A percentile compares a stretch with the other conserved stretches of the same genome.
These are phyloP conservation scores for Cyberlindnera meyerae DNA, from an alignment of 805 yeast species.

Conservation along the genomic window DNA sequence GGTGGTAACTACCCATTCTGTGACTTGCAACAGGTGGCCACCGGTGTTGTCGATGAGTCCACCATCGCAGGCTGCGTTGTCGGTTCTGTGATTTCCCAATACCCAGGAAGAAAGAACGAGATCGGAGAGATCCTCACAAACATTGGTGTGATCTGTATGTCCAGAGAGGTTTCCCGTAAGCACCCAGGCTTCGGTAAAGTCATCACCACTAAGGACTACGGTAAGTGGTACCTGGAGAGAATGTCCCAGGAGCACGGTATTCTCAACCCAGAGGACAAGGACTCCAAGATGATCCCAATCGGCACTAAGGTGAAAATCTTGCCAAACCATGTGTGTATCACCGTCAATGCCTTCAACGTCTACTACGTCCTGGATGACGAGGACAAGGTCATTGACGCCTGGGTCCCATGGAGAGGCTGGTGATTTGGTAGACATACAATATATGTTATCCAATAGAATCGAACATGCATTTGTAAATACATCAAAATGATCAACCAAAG, in stretches of 20 bases:
- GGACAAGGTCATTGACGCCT: slow-evolving; percentile 50
- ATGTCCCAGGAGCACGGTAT: slow-evolving; percentile 81
- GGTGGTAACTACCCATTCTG: slow-evolving; percentile 78
- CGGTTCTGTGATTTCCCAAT: slow-evolving; percentile 55
- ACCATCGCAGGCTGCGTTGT: slow-evolving; percentile 49
- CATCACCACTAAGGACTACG: slow-evolving; percentile 35
- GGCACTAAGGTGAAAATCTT: slow-evolving; percentile 52
- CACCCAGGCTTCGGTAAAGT: slow-evolving; percentile 57
- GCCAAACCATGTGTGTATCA: slow-evolving; percentile 74
- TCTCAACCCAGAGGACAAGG: slow-evolving; percentile 37
- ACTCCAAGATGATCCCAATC: slow-evolving; percentile 37
- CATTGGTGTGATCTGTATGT: slow-evolving; percentile 68
- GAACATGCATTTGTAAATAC: no score
- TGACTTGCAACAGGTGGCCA: slow-evolving; percentile 74
- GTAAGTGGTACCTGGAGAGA: slow-evolving; percentile 61
- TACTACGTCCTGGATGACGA: slow-evolving; percentile 49
- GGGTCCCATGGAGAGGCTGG: slow-evolving; percentile 62
- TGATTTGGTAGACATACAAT: slow-evolving; percentile 5
- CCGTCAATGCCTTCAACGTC: slow-evolving; percentile 53
- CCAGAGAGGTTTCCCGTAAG: slow-evolving; percentile 55
- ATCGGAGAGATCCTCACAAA: slow-evolving; percentile 64
- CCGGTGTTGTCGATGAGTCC: slow-evolving; percentile 46
- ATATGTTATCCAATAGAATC: neutral
- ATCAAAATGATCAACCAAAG: slow-evolving; percentile 9
- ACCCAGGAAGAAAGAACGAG: slow-evolving; percentile 46